Evolutionary conservation across 2,329 filamentous ascomycete genomes (phyloP), one percentile per base, ranked within the genome.

Genomic region (Biscogniauxia marginata): DNA sequence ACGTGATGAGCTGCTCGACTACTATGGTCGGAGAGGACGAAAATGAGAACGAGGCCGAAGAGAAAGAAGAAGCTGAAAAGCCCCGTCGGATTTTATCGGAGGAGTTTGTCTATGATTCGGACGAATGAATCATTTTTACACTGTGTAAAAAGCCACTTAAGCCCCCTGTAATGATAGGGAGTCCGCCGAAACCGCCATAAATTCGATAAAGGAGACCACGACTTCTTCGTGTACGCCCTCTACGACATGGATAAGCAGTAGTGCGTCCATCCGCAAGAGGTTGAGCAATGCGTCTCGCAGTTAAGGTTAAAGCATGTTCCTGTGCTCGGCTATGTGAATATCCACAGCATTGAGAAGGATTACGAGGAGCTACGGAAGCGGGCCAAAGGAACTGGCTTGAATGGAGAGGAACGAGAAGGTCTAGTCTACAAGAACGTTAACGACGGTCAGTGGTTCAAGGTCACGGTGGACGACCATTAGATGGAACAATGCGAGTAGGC

Each of bases 361-460:
- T 62, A 65, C 19, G 30, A 56, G 0, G 66, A 64, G 0, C 53
- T 71, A 11, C 25, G 65, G 13, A 57, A 52, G 21, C 55, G 63
- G 0, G 68, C 69, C 7, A 59, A 64, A 23, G 64, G 63, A 0
- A 18, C 25, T 5, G 55, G 55, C 7, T 18, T 50, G n/a, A 45
- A 54, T 9, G 25, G 48, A 1, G 25, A 43, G n/a, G 39, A 24
- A 19, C 44, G 51, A 2, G 66, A 71, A 50, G 68, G 69, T 0
- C 30, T 70, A 11, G 66, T 71, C 1, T 71, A 61, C 59, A 70
- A 70, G 63, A 65, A 61, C 16, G 46, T 59, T 2, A 7, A 30
- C 0, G 65, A 68, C 7, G 63, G 62, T 0, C 57, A 62, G 1
- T 65, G 60, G 47, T 70, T 71, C 60, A 71, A 71, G 62, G 65